Base-by-base conservation (phyloP, 352 stramenopile species). In the Paralagenidium karlingii region DNA sequence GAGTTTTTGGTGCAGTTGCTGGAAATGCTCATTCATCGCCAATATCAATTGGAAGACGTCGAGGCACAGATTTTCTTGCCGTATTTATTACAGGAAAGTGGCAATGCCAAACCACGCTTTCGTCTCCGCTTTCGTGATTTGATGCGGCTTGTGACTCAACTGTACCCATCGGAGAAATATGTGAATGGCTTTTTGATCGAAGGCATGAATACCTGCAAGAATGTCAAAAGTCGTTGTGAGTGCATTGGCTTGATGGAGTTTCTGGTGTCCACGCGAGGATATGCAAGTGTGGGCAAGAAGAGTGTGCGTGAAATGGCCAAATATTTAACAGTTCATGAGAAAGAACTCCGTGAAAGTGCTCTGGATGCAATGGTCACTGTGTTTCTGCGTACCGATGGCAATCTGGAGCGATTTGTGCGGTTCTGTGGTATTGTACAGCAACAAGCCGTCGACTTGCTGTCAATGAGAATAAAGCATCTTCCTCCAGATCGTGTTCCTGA, bases 201-300 rank as follows among this genome's bases (percentile, higher is more conserved):
- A n/a, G 86, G 79, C 50, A 79, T 92, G 40, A 87, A 68, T 27
- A 64, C 52, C 9, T 85, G 70, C 8, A 92, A 90, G 51, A 92
- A 90, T 45, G 87, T 77, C 49, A 85, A 86, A 28, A 93, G 76
- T 37, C 68, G 76, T 11, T 87, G 68, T 30, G 76, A 87, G 37
- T 92, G 79, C 45, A 82, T 92, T 19, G 74, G 88, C 45, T 38
- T 88, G 26, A 49, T 89, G 11, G 76, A 89, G 54, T 79, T 74
- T 25, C 79, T 92, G 28, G 67, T 84, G 9, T 63, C 64, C 10
- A 51, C 48, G 10, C 59, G 80, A 16, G 76, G 76, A 0, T 64
- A 82, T 11, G 67, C 78, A 4, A 44, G 70, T 11, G 45, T 89
- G 8, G 76, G 79, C 15, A 82, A 82, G 31, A 78, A 74, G 22